Conservation (phyloP, 345 rosid species). For the Pugionium dolabratum region DNA sequence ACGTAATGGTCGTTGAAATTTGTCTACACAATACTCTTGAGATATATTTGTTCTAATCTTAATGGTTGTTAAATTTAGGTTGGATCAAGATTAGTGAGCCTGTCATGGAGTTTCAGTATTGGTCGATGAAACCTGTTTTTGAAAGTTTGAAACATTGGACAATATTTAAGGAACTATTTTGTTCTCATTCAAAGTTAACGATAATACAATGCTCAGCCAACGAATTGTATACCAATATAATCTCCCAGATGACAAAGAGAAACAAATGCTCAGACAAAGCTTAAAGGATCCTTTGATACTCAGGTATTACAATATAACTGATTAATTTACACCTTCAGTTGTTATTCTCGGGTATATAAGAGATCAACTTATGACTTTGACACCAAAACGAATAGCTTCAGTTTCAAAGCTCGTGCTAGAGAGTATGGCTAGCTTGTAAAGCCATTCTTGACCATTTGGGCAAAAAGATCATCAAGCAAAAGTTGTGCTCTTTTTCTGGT, state of each 20-base stretch:
- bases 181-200: no score
- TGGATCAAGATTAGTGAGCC: no score
- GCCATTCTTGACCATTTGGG: neutral
- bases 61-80: no score
- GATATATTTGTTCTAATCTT: no score
- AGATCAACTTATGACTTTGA: neutral
- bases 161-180: no score
- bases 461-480: neutral
- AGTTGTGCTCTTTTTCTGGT: conserved; percentile 28
- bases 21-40: neutral
- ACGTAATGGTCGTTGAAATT: neutral
- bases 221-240: no score
- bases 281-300: conserved; percentile 1
- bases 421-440: conserved; percentile 4
- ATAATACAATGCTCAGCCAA: no score
- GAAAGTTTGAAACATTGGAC: no score
- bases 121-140: no score
- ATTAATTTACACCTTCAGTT: conserved; percentile 11
- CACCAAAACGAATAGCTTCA: conserved; percentile 9
- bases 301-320: conserved; percentile 21
- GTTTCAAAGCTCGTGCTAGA: neutral
- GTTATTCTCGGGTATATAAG: neutral
- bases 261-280: neutral
- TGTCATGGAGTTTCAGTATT: no score
- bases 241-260: no score